Conservation (phyloP, 2,329 filamentous ascomycete species). For the Purpureocillium takamizusanense region DNA sequence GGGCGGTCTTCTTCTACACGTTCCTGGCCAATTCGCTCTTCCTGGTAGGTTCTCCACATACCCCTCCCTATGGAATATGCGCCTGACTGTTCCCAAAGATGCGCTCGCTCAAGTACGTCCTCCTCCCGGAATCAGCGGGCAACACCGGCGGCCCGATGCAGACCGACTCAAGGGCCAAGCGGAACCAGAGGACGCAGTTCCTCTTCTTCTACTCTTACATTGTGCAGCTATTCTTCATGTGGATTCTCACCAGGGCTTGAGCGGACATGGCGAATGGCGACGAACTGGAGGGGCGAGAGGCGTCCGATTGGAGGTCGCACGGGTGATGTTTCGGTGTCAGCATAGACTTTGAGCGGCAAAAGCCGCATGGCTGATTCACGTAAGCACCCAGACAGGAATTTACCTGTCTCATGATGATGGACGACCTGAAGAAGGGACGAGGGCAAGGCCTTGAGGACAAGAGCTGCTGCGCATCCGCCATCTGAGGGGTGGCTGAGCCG, state of each 20-base stretch:
- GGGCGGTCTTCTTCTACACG: slow-evolving; percentile 83
- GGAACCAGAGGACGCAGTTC: slow-evolving; percentile 82
- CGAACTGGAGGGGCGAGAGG: neutral
- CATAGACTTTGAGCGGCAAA: neutral
- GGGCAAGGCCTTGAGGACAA: neutral
- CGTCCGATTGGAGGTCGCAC: neutral
- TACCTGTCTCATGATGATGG: neutral
- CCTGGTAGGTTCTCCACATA: slow-evolving; percentile 51
- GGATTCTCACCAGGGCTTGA: slow-evolving; percentile 48
- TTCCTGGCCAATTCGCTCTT: slow-evolving; percentile 94
- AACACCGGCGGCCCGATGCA: slow-evolving; percentile 57
- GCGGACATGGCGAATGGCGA: neutral
- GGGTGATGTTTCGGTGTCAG: neutral
- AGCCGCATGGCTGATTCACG: neutral
- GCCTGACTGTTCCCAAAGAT: slow-evolving; percentile 45
- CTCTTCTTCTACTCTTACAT: slow-evolving; percentile 91
- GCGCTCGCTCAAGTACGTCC: slow-evolving; percentile 88
- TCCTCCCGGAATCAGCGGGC: slow-evolving; percentile 72
- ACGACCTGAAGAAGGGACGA: neutral
- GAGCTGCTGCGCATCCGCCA: neutral
- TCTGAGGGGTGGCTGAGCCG: neutral
- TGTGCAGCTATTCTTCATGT: slow-evolving; percentile 93
- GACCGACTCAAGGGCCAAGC: slow-evolving; percentile 72
- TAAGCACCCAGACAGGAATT: too few species aligned
- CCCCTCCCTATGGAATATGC: neutral